Percentiles rank a stretch among this genome's conserved stretches.
These are phyloP conservation scores for Beauveria sp. DNA, from an alignment of 2,329 filamentous ascomycete species.

Conservation along the genomic window DNA sequence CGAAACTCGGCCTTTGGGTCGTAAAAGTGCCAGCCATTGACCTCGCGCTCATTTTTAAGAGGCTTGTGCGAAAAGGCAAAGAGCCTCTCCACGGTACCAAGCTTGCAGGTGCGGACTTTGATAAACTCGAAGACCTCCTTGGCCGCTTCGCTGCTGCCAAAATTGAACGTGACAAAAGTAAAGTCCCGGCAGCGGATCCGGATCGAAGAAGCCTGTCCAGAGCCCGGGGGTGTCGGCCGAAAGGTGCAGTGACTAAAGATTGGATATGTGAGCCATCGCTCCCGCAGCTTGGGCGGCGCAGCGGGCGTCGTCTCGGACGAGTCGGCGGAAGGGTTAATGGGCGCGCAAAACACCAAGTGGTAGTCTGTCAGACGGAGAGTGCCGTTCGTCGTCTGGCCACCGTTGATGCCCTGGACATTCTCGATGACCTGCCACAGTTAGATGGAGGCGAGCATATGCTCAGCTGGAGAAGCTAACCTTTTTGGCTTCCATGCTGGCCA, in stretches of 20 bases:
- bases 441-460: constrained; percentile 17
- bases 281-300: constrained; percentile 36
- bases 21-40: constrained; percentile 80
- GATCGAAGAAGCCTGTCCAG: constrained; percentile 70
- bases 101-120: constrained; percentile 68
- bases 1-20: constrained; percentile 79
- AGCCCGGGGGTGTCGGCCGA: constrained; percentile 61
- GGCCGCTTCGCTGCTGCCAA: constrained; percentile 64
- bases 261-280: constrained; percentile 91
- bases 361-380: constrained; percentile 55
- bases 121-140: constrained; percentile 85
- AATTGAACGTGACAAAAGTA: constrained; percentile 86
- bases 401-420: constrained; percentile 52
- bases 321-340: constrained; percentile 23
- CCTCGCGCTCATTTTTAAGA: constrained; percentile 60
- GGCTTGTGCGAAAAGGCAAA: constrained; percentile 85
- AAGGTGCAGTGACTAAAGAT: constrained; percentile 78
- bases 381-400: constrained; percentile 48
- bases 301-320: constrained; percentile 19
- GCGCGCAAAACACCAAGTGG: constrained; percentile 49
- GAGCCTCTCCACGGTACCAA: constrained; percentile 78
- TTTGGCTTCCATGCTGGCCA: constrained; percentile 30
- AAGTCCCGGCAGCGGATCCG: constrained; percentile 89
- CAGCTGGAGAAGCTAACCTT: constrained; percentile 26
- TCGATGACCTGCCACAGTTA: constrained; percentile 37